These are phyloP conservation scores for Fagus crenata DNA, from an alignment of 306 rosid genomes.

Conservation along the genomic window DNA sequence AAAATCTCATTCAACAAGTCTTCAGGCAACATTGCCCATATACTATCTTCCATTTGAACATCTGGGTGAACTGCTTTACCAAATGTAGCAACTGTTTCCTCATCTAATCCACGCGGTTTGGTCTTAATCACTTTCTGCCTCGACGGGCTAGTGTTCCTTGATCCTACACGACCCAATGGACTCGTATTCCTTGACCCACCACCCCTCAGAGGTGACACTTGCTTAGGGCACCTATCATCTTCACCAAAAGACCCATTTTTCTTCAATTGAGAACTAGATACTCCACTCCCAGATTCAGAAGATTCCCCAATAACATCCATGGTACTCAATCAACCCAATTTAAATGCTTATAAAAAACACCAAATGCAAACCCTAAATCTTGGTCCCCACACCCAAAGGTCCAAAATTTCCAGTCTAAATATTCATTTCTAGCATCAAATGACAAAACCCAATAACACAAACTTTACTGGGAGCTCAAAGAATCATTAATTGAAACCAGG, in stretches of 20 bases:
- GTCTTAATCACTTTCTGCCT: constrained; percentile 88
- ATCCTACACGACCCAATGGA: constrained; percentile 76
- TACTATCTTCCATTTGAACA: constrained; percentile 92
- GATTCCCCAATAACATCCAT: constrained; percentile 64
- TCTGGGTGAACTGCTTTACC: constrained; percentile 73
- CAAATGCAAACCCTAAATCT: constrained; percentile 23
- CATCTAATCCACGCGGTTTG: constrained; percentile 92
- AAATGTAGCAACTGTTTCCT: constrained; percentile 81
- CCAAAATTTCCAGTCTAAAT: constrained; percentile 31
- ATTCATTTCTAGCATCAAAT: constrained; percentile 25
- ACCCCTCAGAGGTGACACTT: constrained; percentile 73
- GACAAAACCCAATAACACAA: constrained; percentile 29
- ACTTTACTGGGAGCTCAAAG: constrained; percentile 17
- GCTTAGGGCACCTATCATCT: constrained; percentile 61
- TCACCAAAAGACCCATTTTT: constrained; percentile 53
- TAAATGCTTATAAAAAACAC: not conserved
- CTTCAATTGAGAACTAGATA: constrained; percentile 39
- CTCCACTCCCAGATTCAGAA: constrained; percentile 61
- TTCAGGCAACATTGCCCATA: constrained; percentile 97
- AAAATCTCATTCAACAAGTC: constrained; percentile 89
- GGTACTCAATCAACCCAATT: constrained; percentile 30
- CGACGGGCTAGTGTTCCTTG: constrained; percentile 90
- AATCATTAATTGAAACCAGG: constrained; percentile 25
- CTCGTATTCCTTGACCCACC: constrained; percentile 91
- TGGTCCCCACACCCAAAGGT: constrained; percentile 31